Evolutionary conservation across 2,329 filamentous ascomycete genomes (phyloP).

Genomic region (Nannizzia gypsea): DNA sequence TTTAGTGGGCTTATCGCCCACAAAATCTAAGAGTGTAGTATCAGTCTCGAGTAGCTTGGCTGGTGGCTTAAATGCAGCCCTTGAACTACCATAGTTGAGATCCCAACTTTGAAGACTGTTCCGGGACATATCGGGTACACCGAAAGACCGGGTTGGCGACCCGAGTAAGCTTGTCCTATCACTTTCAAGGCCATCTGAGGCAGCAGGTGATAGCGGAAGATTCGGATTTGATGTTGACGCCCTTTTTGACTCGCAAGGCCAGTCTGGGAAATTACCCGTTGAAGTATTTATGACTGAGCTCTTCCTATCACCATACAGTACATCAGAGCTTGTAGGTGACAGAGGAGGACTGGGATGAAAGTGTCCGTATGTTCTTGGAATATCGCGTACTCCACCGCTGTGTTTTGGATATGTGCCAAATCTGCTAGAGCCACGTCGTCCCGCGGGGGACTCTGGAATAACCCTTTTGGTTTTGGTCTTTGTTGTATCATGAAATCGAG

Average conservation of each 20-base stretch:
- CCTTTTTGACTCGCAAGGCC: constrained; percentile 13
- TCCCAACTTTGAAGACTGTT: background rate
- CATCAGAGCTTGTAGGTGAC: constrained; percentile 19
- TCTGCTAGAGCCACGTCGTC: background rate
- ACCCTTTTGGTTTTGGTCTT: background rate
- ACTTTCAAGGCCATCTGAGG: background rate
- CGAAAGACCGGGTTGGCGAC: background rate
- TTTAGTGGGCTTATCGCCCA: background rate
- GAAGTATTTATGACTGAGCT: constrained; percentile 24
- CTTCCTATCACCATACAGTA: constrained; percentile 25
- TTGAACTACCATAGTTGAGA: background rate
- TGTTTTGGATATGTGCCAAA: background rate
- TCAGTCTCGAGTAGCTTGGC: background rate
- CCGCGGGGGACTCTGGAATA: background rate
- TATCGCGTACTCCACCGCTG: background rate
- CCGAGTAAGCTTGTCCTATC: background rate
- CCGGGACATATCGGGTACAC: background rate
- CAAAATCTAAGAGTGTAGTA: background rate
- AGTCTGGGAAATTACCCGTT: constrained; percentile 18
- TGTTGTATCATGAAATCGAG: background rate
- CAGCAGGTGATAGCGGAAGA: background rate
- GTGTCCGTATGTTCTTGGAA: background rate
- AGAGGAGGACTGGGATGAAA: background rate
- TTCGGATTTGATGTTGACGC: background rate
- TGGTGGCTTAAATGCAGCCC: background rate